Evolutionary conservation across 2,329 filamentous ascomycete species (phyloP).

Genomic region (Lasiodiplodia sp.): DNA sequence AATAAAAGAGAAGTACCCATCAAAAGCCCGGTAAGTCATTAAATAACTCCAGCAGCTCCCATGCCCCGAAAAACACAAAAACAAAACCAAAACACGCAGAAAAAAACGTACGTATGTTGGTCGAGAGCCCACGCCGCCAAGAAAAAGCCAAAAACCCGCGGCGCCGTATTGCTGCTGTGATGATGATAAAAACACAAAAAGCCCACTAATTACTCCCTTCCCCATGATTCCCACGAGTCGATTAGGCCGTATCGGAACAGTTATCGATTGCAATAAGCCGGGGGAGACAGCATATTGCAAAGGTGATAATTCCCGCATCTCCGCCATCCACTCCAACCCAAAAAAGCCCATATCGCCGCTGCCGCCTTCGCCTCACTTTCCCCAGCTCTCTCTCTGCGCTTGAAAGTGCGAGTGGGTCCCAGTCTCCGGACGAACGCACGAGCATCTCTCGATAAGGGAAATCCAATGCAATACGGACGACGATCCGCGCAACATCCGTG

Average conservation of each 20-base stretch:
- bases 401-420: neutral
- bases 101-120: neutral
- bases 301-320: neutral
- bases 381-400: neutral
- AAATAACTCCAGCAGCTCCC: too few species aligned
- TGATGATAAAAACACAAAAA: neutral
- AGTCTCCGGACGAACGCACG: neutral
- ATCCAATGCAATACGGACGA: neutral
- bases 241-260: neutral
- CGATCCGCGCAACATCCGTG: neutral
- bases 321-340: neutral
- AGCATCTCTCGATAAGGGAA: neutral
- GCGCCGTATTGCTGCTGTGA: neutral
- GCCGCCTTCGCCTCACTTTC: neutral
- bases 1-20: neutral
- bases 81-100: neutral
- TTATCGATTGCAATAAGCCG: neutral
- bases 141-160: neutral
- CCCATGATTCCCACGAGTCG: neutral
- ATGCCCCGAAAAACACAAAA: neutral
- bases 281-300: neutral
- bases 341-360: neutral
- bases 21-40: too few species aligned
- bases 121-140: neutral
- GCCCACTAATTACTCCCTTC: conserved; percentile 17